Conservation (phyloP, 345 rosid species). For the Salix purpurea region DNA sequence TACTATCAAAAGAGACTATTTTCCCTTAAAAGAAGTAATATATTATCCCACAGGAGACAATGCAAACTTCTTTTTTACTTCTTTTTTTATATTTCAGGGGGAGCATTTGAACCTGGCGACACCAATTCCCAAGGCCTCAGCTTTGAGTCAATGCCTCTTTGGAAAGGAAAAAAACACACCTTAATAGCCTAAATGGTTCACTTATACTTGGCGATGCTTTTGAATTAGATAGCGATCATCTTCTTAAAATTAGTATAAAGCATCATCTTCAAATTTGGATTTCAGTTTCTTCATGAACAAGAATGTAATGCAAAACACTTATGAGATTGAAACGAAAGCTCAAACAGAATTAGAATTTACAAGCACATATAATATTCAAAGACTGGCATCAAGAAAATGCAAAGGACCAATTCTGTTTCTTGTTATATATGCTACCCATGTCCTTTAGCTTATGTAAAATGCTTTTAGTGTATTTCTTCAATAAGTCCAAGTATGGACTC, state of each 20-base stretch:
- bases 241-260: not conserved
- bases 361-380: not conserved
- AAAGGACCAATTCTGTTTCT: not conserved
- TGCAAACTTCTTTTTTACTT: not conserved
- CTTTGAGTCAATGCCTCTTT: not conserved
- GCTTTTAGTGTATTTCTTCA: not conserved
- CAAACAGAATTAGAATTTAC: not conserved
- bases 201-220: not conserved
- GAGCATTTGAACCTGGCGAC: not conserved
- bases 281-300: not conserved
- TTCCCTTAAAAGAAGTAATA: not conserved
- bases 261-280: not conserved
- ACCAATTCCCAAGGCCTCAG: not conserved
- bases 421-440: not conserved
- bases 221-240: not conserved
- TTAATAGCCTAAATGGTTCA: not conserved
- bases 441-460: not conserved
- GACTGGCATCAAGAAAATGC: not conserved
- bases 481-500: not conserved
- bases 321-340: not conserved
- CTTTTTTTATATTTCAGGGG: not conserved
- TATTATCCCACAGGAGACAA: not conserved
- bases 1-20: not conserved
- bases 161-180: not conserved
- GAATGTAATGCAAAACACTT: not conserved